Conservation (phyloP, 768 basidiomycete species). For the Suillus subaureus region DNA sequence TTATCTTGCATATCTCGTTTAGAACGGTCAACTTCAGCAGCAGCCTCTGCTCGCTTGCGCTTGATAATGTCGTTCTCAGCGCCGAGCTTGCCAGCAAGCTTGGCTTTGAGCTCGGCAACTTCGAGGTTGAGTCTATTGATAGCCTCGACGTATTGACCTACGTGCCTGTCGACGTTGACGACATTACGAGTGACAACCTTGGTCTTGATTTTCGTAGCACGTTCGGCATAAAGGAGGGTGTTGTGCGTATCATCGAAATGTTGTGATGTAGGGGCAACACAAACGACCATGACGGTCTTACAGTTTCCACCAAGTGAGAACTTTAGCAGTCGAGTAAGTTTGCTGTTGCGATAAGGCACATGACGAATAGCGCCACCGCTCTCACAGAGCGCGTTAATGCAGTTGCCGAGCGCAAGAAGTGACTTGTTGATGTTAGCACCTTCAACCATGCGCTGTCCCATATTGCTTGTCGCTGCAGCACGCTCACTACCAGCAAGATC, state of each 20-base stretch:
- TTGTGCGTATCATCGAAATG: conserved; percentile 99
- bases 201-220: conserved; percentile 98
- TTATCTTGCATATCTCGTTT: conserved; percentile 72
- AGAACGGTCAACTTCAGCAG: conserved; percentile 71
- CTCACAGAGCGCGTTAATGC: conserved; percentile 97
- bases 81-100: conserved; percentile 71
- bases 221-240: conserved; percentile 95
- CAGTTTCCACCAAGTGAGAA: conserved; percentile 99
- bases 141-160: conserved; percentile 93
- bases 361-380: conserved; percentile 87
- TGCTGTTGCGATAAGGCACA: conserved; percentile 96
- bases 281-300: conserved; percentile 99
- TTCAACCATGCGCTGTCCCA: conserved; percentile 98
- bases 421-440: conserved; percentile 99
- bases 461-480: conserved; percentile 93
- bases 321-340: conserved; percentile 95
- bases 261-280: conserved; percentile 90
- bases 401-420: conserved; percentile 94
- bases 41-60: conserved; percentile 72
- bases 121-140: conserved; percentile 87
- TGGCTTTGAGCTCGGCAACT: conserved; percentile 84
- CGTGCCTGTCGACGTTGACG: conserved; percentile 92
- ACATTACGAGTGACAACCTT: conserved; percentile 96
- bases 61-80: conserved; percentile 63
- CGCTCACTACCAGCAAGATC: conserved; percentile 98